phyloP scores from a whole-genome alignment of 305 asterid species.

The Coffea humblotiana region DNA sequence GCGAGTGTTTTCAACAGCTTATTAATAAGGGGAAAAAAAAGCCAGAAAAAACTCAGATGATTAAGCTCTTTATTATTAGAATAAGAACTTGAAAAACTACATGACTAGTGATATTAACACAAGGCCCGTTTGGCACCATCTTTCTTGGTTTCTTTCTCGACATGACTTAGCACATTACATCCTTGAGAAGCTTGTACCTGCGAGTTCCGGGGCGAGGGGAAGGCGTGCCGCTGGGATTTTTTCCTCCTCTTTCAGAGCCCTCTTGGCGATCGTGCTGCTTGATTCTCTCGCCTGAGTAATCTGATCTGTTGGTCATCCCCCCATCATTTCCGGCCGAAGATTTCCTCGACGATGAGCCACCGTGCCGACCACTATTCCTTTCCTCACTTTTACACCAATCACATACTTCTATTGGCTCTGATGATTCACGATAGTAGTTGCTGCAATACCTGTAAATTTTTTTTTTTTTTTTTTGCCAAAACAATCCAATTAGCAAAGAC shows the following conservation, averaged over 20 bases:
- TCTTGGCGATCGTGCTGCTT: slow-evolving; percentile 54
- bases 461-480: background rate
- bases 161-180: slow-evolving; percentile 71
- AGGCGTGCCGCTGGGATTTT: slow-evolving; percentile 44
- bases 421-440: slow-evolving; percentile 61
- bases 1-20: background rate
- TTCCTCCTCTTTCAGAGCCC: slow-evolving; percentile 39
- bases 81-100: slow-evolving; percentile 35
- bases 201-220: slow-evolving; percentile 77
- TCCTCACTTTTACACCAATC: slow-evolving; percentile 90
- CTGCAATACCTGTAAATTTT: slow-evolving; percentile 78
- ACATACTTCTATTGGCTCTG: slow-evolving; percentile 58
- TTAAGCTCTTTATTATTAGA: slow-evolving; percentile 18
- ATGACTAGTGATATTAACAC: slow-evolving; percentile 26
- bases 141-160: background rate
- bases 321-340: slow-evolving; percentile 35
- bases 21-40: background rate
- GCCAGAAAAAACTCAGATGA: slow-evolving; percentile 2
- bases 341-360: slow-evolving; percentile 35
- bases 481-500: background rate
- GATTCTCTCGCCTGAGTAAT: slow-evolving; percentile 63
- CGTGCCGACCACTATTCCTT: slow-evolving; percentile 31
- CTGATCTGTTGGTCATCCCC: slow-evolving; percentile 35
- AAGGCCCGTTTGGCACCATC: slow-evolving; percentile 12
- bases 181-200: slow-evolving; percentile 97